A percentile compares a stretch with the other conserved stretches of the same genome.
These are phyloP conservation scores for Trifolium pratense DNA, from an alignment of 306 rosid genomes.

Conservation along the genomic window DNA sequence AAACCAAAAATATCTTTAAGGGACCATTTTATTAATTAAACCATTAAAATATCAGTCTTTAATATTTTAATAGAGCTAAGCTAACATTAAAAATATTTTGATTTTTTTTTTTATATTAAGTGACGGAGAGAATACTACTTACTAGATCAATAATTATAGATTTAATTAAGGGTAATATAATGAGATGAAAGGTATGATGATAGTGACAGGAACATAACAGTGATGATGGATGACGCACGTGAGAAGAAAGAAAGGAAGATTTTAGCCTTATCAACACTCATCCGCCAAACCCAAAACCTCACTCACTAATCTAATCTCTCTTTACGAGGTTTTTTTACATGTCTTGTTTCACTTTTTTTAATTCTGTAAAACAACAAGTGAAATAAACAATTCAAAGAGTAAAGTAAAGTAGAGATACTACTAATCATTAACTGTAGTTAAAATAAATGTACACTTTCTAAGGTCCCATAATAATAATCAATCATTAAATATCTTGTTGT, in stretches of 20 bases:
- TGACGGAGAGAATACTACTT: too few species aligned
- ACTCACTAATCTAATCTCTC: conserved; percentile 38
- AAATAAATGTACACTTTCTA: conserved; percentile 13
- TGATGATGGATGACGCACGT: conserved; percentile 70
- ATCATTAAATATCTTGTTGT: conserved; percentile 13
- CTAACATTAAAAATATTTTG: too few species aligned
- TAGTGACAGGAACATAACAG: conserved; percentile 36
- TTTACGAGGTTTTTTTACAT: conserved; percentile 50
- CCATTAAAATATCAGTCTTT: too few species aligned
- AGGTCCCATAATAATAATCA: conserved; percentile 28
- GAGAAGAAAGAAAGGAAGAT: conserved; percentile 62
- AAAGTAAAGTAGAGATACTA: neutral
- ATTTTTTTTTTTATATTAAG: too few species aligned
- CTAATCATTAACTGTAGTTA: conserved; percentile 28
- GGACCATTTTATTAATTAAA: too few species aligned
- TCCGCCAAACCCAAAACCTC: conserved; percentile 41
- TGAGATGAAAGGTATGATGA: conserved; percentile 9
- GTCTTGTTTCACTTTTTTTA: neutral
- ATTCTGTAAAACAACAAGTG: neutral
- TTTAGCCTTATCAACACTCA: conserved; percentile 59
- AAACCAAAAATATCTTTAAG: too few species aligned
- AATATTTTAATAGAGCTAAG: too few species aligned
- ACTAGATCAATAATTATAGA: too few species aligned
- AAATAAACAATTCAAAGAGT: neutral
- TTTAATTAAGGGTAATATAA: neutral